These are phyloP conservation scores for Amesomyces nigricolor DNA, from an alignment of 2,329 filamentous ascomycete species.

Conservation along the genomic window DNA sequence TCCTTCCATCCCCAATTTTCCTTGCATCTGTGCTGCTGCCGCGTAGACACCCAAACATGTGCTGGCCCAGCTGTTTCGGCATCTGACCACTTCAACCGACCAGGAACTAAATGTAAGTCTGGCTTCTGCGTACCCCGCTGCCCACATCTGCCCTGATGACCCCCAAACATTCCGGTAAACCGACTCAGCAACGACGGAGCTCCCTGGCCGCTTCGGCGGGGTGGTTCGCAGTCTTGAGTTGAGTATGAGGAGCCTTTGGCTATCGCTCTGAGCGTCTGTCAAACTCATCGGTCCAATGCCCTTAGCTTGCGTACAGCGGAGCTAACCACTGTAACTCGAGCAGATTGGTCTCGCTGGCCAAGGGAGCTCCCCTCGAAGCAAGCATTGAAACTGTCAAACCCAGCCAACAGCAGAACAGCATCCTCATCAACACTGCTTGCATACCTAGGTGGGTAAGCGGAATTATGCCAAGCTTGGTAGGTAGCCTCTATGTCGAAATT, in stretches of 20 bases:
- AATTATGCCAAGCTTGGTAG: no score
- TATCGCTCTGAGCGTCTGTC: slow-evolving; percentile 14
- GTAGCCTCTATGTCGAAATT: no score
- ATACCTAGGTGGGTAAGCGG: no score
- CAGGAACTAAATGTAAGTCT: slow-evolving; percentile 9
- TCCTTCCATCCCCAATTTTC: slow-evolving; percentile 23
- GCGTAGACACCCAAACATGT: slow-evolving; percentile 12
- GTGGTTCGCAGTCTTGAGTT: slow-evolving; percentile 18
- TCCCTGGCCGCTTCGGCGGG: background rate
- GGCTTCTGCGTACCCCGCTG: slow-evolving; percentile 4
- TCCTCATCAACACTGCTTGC: no score
- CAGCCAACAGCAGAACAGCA: no score
- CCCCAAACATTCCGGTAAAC: slow-evolving; percentile 28
- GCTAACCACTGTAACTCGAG: slow-evolving; percentile 1
- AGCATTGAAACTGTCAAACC: background rate
- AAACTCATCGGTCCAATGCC: background rate
- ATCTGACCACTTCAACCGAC: background rate
- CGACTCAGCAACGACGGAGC: slow-evolving; percentile 25
- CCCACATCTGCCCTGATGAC: slow-evolving; percentile 23
- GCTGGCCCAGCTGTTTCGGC: background rate
- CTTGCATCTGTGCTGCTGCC: slow-evolving; percentile 7
- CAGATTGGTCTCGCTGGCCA: background rate
- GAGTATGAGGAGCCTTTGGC: slow-evolving; percentile 22
- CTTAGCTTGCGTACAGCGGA: background rate
- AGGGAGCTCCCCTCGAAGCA: background rate